phyloP scores from a whole-genome alignment of 192 early-diverging fungal genomes.

The Spizellomyces sp. region DNA sequence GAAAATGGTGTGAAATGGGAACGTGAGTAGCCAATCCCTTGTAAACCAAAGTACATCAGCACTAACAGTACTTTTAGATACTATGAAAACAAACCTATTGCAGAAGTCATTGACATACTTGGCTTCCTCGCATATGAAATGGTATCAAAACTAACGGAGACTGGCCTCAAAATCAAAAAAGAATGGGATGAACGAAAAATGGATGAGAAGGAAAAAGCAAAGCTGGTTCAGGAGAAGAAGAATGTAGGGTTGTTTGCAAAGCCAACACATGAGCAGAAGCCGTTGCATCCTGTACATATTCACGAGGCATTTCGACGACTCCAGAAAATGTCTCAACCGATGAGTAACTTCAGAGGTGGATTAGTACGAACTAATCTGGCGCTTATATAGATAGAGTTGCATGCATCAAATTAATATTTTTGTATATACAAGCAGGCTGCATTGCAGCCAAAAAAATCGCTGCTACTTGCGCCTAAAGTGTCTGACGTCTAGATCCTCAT shows the following conservation, averaged over 20 bases:
- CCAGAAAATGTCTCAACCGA: slow-evolving; percentile 54
- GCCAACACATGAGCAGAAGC: slow-evolving; percentile 77
- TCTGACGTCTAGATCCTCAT: background rate
- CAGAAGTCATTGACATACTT: slow-evolving; percentile 94
- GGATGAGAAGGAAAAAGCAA: slow-evolving; percentile 39
- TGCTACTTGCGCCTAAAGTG: too few species aligned
- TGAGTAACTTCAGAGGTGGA: slow-evolving; percentile 42
- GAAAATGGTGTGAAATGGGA: slow-evolving; percentile 94
- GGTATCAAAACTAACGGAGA: slow-evolving; percentile 89
- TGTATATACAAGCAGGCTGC: too few species aligned
- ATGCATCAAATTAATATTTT: background rate
- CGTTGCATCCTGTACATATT: slow-evolving; percentile 83
- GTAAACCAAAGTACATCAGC: background rate
- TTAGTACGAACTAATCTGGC: slow-evolving; percentile 22
- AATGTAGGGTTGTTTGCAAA: slow-evolving; percentile 72
- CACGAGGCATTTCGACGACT: slow-evolving; percentile 91
- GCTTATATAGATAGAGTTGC: slow-evolving; percentile 13
- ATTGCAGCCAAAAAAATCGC: too few species aligned
- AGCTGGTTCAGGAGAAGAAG: slow-evolving; percentile 29
- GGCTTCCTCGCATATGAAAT: slow-evolving; percentile 96
- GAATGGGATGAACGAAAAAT: slow-evolving; percentile 39
- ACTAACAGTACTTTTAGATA: slow-evolving; percentile 45
- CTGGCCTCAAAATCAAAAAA: slow-evolving; percentile 64
- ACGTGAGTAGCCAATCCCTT: slow-evolving; percentile 37
- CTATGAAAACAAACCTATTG: slow-evolving; percentile 87